Base-by-base conservation (phyloP, 148 eudicot genomes). In the Heliosperma pusillum region DNA sequence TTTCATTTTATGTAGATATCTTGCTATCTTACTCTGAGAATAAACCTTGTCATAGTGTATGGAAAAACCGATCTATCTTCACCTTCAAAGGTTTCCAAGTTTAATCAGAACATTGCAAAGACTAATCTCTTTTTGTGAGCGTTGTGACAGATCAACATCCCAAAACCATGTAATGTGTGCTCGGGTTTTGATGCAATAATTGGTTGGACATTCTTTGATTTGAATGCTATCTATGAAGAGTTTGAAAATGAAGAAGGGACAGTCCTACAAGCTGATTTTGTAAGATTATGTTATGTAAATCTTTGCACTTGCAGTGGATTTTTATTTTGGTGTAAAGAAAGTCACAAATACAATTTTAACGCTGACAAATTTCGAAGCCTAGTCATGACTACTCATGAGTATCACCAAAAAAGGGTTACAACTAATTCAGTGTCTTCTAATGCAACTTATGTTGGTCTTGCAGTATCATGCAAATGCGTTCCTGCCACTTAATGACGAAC, bases 191-290 rank as follows among this genome's bases (percentile, higher is more conserved):
- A 85, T 52, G 75, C 84, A 62, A 70, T 78, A 76, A 86, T 59
- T 40, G 89, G 87, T 16, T 91, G 91, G 93, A 83, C 90, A 61
- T 91, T 91, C 84, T 91, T 78, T 11, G 85, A 91, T 83, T 77
- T 91, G 78, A 91, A 80, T 68, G 72, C 76, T 22, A 86, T 87
- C 42, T 78, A 85, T n/a, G 89, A 89, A 65, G 84, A 91, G 77
- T 75, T 81, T 69, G 87, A 85, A 71, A 85, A 88, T 36, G 83
- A 81, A 70, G 79, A 81, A 55, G 72, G 76, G 21, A 89, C 93
- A 13, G 77, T 75, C 21, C 22, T 91, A 26, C 93, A 91, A 66
- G 92, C 88, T 30, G 90, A 91, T 40, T 86, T 91, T 75, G 96
- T 91, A 76, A 82, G 92, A 70, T 42, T 16, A 76, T 21, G 57